Evolutionary conservation across 208 protist species (phyloP).

Genomic region (Wallacemonas sp.): DNA sequence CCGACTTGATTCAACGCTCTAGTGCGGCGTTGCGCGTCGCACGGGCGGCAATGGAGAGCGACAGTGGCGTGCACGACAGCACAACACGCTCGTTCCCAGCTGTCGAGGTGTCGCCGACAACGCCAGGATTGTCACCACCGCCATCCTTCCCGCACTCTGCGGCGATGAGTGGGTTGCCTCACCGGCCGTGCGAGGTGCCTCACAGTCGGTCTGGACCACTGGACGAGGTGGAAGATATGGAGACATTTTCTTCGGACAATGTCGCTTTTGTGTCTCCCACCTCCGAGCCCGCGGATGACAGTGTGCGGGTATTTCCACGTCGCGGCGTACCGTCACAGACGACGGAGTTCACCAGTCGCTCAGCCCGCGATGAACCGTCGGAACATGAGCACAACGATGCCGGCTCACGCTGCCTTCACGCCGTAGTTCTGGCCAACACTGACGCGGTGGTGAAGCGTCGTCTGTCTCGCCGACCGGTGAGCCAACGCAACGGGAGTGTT

Average conservation of each 20-base stretch:
- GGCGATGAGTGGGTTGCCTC: too few species aligned
- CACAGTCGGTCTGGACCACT: not conserved
- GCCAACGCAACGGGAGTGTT: too few species aligned
- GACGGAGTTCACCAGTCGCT: too few species aligned
- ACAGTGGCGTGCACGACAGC: not conserved
- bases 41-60: constrained; percentile 13
- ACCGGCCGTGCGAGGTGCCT: not conserved
- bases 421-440: not conserved
- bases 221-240: not conserved
- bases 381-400: not conserved
- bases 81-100: too few species aligned
- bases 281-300: not conserved
- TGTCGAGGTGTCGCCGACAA: not conserved
- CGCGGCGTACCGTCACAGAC: too few species aligned
- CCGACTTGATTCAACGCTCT: constrained; percentile 25
- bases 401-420: not conserved
- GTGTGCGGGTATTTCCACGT: not conserved
- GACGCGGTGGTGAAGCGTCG: not conserved
- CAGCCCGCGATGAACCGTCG: too few species aligned
- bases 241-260: not conserved
- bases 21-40: constrained; percentile 32
- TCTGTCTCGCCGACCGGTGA: not conserved
- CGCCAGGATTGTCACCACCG: not conserved
- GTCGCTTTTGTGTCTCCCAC: not conserved
- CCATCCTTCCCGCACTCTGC: not conserved